Percentiles rank a stretch among this genome's conserved stretches.
These are phyloP conservation scores for Pyrenochaeta sp. DNA, from an alignment of 2,329 filamentous ascomycete species.

Conservation along the genomic window DNA sequence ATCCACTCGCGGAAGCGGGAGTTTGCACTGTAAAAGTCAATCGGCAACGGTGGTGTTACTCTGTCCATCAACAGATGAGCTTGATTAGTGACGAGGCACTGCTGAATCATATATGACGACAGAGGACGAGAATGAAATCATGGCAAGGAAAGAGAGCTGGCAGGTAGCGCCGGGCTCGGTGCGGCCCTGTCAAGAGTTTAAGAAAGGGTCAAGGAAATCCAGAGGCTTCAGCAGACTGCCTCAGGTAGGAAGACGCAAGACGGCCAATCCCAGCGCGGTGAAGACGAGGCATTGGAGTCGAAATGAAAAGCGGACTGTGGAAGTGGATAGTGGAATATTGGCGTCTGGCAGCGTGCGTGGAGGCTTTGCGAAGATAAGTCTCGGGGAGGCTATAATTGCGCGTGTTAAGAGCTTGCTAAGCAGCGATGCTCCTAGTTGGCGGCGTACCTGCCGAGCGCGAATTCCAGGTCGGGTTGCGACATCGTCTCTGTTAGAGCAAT, in stretches of 20 bases:
- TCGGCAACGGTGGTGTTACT: not conserved
- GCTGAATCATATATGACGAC: too few relatives aligned
- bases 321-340: not conserved
- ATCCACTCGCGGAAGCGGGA: not conserved
- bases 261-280: too few relatives aligned
- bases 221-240: too few relatives aligned
- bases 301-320: conserved; percentile 1
- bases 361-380: conserved; percentile 15
- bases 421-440: conserved; percentile 23
- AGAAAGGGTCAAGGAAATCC: too few relatives aligned
- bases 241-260: too few relatives aligned
- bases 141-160: too few relatives aligned
- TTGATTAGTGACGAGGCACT: too few relatives aligned
- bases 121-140: too few relatives aligned
- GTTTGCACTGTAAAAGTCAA: not conserved
- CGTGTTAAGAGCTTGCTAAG: conserved; percentile 20
- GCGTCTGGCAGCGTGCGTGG: conserved; percentile 4
- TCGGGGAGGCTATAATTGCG: conserved; percentile 23
- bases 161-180: too few relatives aligned
- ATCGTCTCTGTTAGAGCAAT: conserved; percentile 8
- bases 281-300: too few relatives aligned
- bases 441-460: conserved; percentile 5
- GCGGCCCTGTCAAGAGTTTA: too few relatives aligned
- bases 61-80: not conserved
- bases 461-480: conserved; percentile 9